Evolutionary conservation across 1,284 basidiomycete genomes (phyloP), one percentile per base, ranked within the genome.

Genomic region (Tausonia pullulans): DNA sequence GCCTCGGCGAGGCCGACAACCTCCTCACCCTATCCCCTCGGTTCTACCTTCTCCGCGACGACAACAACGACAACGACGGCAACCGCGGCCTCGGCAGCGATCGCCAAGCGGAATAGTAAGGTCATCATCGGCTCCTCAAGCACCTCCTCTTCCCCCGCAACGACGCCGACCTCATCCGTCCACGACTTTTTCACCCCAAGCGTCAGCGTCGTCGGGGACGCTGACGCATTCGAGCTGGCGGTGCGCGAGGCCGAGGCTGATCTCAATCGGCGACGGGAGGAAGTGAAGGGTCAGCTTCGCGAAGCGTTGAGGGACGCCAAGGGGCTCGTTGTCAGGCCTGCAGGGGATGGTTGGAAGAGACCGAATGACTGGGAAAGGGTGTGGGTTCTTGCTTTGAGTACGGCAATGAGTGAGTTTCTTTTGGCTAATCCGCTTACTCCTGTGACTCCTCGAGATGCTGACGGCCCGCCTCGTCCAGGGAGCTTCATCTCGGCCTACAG

Each of bases 281-380:
- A 61, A 48, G 48, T 48, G 27, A 58, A 45, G 70, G 83, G 86
- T 65, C 77, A 81, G 2, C 78, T 89, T 49, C 27, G 27, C 27
- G 27, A 27, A 27, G 27, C 27, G 27, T 27, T 27, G 27, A 81
- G 78, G 66, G 85, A 85, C 64, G 86, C 88, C 0, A 79, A 82
- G 54, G 85, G 82, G 72, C 85, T 90, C 71, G 83, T 95, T 1
- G 95, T 91, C 90, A 80, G 91, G 49, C 84, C 87, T 69, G 79
- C 83, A 69, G 89, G 88, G 4, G 86, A 93, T 75, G 84, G 84
- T 51, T 83, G 84, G 0, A 82, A 83, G 1, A 84, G 89, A 67
- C 76, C 94, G 5, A 73, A 79, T 52, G 84, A 85, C 67, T 70
- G 87, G 27, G 82, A 84, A 74, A 83, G 87, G 65, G 88, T 88